phyloP scores from a whole-genome alignment of 2,329 filamentous ascomycete genomes.

The Clarireedia monteithiana region DNA sequence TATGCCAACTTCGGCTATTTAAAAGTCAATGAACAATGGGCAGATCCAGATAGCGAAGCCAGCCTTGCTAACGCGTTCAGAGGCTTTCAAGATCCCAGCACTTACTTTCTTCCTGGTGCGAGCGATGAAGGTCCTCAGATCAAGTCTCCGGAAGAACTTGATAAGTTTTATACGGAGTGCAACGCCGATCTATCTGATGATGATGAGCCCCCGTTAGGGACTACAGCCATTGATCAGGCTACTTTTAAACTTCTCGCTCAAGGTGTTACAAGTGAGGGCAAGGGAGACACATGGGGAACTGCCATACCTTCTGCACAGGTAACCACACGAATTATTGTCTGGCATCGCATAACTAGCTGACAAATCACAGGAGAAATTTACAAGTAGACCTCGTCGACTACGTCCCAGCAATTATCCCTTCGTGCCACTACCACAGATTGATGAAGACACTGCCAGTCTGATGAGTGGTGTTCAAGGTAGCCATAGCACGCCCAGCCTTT shows the following conservation, averaged over 20 bases:
- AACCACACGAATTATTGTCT: background rate
- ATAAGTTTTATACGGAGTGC: constrained; percentile 17
- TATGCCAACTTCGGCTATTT: constrained; percentile 25
- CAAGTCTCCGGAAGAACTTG: constrained; percentile 15
- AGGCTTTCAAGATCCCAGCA: background rate
- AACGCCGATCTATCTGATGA: constrained; percentile 33
- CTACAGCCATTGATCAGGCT: constrained; percentile 34
- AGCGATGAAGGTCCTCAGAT: constrained; percentile 9
- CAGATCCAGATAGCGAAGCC: constrained; percentile 25
- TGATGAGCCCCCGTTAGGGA: constrained; percentile 32
- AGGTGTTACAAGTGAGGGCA: constrained; percentile 21
- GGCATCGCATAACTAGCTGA: constrained; percentile 13
- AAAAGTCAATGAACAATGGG: constrained; percentile 19
- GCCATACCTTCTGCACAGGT: constrained; percentile 2
- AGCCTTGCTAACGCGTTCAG: constrained; percentile 17
- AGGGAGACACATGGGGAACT: constrained; percentile 3
- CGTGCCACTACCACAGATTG: constrained; percentile 16
- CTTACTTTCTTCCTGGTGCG: constrained; percentile 3
- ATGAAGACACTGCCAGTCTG: constrained; percentile 19
- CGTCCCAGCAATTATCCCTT: background rate
- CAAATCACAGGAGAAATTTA: constrained; percentile 16
- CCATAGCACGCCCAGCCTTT: constrained; percentile 14
- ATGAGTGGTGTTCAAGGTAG: constrained; percentile 16
- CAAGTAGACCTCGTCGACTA: background rate
- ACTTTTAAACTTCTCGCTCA: constrained; percentile 36